Percentiles rank a stretch among this genome's conserved stretches.
Conservation (phyloP, 2,329 filamentous ascomycete species). For the Arachnomyces sp. region DNA sequence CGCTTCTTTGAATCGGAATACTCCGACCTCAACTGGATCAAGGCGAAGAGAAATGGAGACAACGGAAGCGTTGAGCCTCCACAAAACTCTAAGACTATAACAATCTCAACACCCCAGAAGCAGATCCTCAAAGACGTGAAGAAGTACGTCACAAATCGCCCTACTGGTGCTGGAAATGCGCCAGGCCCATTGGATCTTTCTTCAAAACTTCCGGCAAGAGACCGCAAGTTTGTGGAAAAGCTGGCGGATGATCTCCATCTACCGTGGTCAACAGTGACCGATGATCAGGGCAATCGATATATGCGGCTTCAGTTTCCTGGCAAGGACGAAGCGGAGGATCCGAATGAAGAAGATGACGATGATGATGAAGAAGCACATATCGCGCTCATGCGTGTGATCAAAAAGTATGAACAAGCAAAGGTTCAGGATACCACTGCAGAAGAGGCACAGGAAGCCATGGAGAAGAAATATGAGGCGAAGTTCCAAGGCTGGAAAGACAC, state of each 20-base stretch:
- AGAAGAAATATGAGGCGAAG: slow-evolving; percentile 81
- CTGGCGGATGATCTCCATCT: slow-evolving; percentile 62
- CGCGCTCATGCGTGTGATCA: slow-evolving; percentile 76
- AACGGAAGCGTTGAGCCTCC: slow-evolving; percentile 55
- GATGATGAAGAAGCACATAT: slow-evolving; percentile 78
- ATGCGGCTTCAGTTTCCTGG: slow-evolving; percentile 55
- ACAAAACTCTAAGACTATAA: slow-evolving; percentile 53
- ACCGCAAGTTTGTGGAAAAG: slow-evolving; percentile 89
- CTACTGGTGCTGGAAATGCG: slow-evolving; percentile 40
- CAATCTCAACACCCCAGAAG: slow-evolving; percentile 72
- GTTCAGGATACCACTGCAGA: slow-evolving; percentile 71
- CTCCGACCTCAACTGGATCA: slow-evolving; percentile 84
- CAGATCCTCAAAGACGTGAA: slow-evolving; percentile 74
- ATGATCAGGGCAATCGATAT: slow-evolving; percentile 58
- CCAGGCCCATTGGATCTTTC: slow-evolving; percentile 62
- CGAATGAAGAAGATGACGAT: slow-evolving; percentile 46
- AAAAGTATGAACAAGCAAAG: slow-evolving; percentile 82
- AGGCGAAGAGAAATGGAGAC: slow-evolving; percentile 67
- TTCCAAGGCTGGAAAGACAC: slow-evolving; percentile 90
- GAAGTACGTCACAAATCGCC: slow-evolving; percentile 67
- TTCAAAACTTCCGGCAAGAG: slow-evolving; percentile 62
- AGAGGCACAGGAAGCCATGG: slow-evolving; percentile 68
- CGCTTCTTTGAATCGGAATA: slow-evolving; percentile 89
- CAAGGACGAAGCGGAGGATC: slow-evolving; percentile 35
- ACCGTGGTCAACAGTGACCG: slow-evolving; percentile 55